Percentiles rank a stretch among this genome's conserved stretches.
Evolutionary conservation across 1,284 basidiomycete genomes (phyloP).

Genomic region (Rhodotorula sp.): DNA sequence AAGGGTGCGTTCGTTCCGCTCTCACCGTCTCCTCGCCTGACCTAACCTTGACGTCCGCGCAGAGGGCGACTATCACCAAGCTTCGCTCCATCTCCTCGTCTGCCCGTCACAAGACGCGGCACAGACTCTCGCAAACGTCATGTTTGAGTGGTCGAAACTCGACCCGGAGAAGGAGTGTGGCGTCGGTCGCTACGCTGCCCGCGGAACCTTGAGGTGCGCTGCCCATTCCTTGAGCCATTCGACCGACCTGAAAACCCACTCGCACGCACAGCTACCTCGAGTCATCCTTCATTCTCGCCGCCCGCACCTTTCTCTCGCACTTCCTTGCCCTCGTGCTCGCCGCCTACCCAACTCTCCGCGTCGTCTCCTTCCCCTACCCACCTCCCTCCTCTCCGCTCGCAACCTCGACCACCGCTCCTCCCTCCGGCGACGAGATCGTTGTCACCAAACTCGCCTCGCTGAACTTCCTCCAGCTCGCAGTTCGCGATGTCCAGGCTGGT

Average conservation of each 20-base stretch:
- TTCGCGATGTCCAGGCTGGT: constrained; percentile 73
- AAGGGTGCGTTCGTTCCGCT: constrained; percentile 62
- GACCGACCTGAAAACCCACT: neutral
- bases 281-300: constrained; percentile 80
- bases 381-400: constrained; percentile 30
- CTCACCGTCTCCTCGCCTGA: neutral
- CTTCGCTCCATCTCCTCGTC: constrained; percentile 75
- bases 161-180: constrained; percentile 46
- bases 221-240: neutral
- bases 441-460: constrained; percentile 69
- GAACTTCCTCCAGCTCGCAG: constrained; percentile 83
- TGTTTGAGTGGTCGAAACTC: constrained; percentile 68
- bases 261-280: constrained; percentile 66
- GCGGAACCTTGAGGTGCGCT: constrained; percentile 76
- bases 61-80: constrained; percentile 72
- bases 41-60: neutral
- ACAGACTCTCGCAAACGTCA: constrained; percentile 76
- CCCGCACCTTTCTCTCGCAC: constrained; percentile 74
- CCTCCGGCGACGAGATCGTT: constrained; percentile 60
- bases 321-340: constrained; percentile 64
- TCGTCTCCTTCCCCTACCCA: constrained; percentile 53
- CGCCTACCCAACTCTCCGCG: constrained; percentile 52
- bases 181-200: constrained; percentile 69
- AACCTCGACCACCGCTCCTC: constrained; percentile 38
- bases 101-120: constrained; percentile 84